Conservation (phyloP, 1,284 basidiomycete species). For the Sporisorium reilianum region DNA sequence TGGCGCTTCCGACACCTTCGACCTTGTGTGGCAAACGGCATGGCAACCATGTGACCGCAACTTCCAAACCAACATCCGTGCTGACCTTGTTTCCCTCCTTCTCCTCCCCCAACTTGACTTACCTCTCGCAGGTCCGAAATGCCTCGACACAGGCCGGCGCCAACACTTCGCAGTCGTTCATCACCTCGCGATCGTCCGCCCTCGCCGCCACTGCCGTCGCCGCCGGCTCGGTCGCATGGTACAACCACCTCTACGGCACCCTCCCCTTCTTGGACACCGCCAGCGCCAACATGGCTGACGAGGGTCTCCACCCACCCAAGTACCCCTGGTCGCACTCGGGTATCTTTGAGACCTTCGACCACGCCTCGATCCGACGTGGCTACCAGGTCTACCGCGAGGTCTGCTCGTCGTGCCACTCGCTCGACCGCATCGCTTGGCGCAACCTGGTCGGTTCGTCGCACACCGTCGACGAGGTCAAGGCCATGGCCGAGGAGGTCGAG, state of each 20-base stretch:
- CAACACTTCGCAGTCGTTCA: slow-evolving; percentile 67
- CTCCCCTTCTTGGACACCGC: slow-evolving; percentile 63
- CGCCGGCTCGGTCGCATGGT: slow-evolving; percentile 92
- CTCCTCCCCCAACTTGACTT: background rate
- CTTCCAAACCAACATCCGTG: slow-evolving; percentile 4
- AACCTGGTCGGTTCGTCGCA: slow-evolving; percentile 99
- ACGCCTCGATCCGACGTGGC: slow-evolving; percentile 93
- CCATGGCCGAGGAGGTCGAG: slow-evolving; percentile 90
- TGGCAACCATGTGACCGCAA: background rate
- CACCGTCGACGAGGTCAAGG: slow-evolving; percentile 89
- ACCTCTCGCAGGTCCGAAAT: slow-evolving; percentile 50
- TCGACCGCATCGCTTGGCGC: slow-evolving; percentile 99
- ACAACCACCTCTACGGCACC: slow-evolving; percentile 91
- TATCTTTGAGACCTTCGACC: slow-evolving; percentile 90
- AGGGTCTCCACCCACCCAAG: slow-evolving; percentile 88
- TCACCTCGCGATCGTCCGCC: slow-evolving; percentile 82
- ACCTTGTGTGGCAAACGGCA: slow-evolving; percentile 2
- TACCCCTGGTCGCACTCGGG: slow-evolving; percentile 95
- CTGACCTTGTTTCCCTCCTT: slow-evolving; percentile 14
- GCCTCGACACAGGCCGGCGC: slow-evolving; percentile 59
- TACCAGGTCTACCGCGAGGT: slow-evolving; percentile 99
- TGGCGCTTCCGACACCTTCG: background rate
- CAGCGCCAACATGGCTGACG: slow-evolving; percentile 75
- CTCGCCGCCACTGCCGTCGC: slow-evolving; percentile 82
- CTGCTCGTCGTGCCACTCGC: slow-evolving; percentile 97